phyloP scores from a whole-genome alignment of 2,329 filamentous ascomycete genomes.

The Diaporthe destruens region DNA sequence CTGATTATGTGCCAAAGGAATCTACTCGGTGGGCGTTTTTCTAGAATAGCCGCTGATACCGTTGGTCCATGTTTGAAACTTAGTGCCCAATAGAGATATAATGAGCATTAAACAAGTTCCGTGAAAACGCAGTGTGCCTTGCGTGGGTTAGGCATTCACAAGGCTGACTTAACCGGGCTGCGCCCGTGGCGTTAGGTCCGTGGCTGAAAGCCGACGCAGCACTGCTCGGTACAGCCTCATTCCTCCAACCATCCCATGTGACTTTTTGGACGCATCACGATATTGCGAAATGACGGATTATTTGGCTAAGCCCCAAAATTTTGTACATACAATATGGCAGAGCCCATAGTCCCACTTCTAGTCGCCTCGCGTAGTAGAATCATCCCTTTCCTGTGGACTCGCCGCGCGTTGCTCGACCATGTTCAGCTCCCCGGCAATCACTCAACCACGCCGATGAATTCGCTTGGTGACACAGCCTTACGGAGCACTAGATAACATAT shows the following conservation, averaged over 20 bases:
- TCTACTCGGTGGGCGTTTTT: conserved; percentile 1
- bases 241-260: background rate
- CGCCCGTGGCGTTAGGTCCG: background rate
- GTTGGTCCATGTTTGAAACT: background rate
- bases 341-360: background rate
- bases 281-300: background rate
- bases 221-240: background rate
- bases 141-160: conserved; percentile 6
- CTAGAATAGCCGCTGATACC: background rate
- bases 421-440: background rate
- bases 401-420: background rate
- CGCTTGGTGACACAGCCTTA: background rate
- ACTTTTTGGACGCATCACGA: background rate
- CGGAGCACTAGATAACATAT: background rate
- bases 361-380: too few relatives aligned
- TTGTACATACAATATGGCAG: background rate
- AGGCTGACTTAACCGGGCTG: conserved; percentile 7
- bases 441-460: background rate
- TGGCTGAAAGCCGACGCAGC: conserved; percentile 4
- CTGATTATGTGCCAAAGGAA: background rate
- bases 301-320: background rate
- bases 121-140: conserved; percentile 7
- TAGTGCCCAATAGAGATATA: background rate
- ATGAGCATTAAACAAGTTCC: background rate
- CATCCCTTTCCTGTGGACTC: background rate